Evolutionary conservation across 192 early-diverging fungal genomes (phyloP), one percentile per base, ranked within the genome.

Genomic region (Mortierella claussenii): DNA sequence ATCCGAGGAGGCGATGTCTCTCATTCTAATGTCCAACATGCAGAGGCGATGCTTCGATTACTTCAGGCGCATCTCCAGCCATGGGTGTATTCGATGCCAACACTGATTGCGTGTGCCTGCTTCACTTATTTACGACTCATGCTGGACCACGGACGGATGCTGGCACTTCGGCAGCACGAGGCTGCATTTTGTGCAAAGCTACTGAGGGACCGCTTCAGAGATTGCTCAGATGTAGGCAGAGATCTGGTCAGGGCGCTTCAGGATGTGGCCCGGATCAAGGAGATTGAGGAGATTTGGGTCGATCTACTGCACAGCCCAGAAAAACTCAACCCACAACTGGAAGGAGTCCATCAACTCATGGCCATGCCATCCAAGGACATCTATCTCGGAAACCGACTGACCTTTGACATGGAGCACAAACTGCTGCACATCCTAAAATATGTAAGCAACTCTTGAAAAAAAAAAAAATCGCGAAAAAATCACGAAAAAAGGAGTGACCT

Each of bases 191-290:
- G 84, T 0, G 80, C 82, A 20, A 74, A 66, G 28, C 52, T 91
- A 21, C 20, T 91, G 36, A 75, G 88, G 40, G 81, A 87, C 55
- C 86, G 85, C 42, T 89, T 93, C 55, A 43, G 49, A 17, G 81
- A 82, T 33, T 90, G 91, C 68, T 79, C 79, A 13, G 60, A 81
- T 15, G 68, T 93, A 1, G 92, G 92, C 0, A 76, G 92, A 7
- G 92, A 93, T 61, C 62, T 91, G 0, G 78, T 93, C 21, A 79
- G 90, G 17, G 82, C 87, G 36, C 74, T 93, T 31, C 89, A 90
- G 61, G 86, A 87, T 27, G 85, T 87, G 0, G 80, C 88, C 0
- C 57, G 70, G 17, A 68, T 91, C 17, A 81, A 83, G 9, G 82
- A 79, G 48, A 76, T 93, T 46, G 55, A 64, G 27, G 80, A 78